Evolutionary conservation across 768 basidiomycete species (phyloP).

Genomic region (Kondoa malvinella): DNA sequence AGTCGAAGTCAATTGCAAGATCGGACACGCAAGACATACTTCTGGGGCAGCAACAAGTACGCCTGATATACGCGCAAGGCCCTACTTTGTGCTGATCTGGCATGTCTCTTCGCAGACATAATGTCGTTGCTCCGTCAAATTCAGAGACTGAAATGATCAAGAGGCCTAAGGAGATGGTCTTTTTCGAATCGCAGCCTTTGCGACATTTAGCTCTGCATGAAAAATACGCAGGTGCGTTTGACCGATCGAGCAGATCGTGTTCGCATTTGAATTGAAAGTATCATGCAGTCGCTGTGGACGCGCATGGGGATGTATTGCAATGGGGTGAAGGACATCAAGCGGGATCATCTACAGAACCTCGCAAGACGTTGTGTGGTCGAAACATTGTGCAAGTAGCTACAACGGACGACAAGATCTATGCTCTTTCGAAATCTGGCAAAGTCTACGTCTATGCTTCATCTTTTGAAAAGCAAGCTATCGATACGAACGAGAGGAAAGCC

Average conservation of each 20-base stretch:
- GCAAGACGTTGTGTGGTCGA: constrained; percentile 24
- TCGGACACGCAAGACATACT: neutral
- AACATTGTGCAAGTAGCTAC: constrained; percentile 20
- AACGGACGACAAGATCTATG: constrained; percentile 42
- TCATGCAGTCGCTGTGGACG: constrained; percentile 53
- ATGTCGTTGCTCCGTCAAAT: constrained; percentile 1
- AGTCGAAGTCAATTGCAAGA: neutral
- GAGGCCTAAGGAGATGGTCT: constrained; percentile 3
- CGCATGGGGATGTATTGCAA: constrained; percentile 62
- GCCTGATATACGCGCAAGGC: too few relatives aligned
- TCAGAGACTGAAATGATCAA: constrained; percentile 15
- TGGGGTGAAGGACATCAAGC: constrained; percentile 51
- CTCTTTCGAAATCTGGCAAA: constrained; percentile 57
- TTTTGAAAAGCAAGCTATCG: constrained; percentile 37
- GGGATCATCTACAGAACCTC: constrained; percentile 31
- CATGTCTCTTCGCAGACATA: neutral
- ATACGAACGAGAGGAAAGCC: constrained; percentile 29
- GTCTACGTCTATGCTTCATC: constrained; percentile 53
- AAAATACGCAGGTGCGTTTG: constrained; percentile 27
- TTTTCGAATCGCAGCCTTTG: constrained; percentile 48
- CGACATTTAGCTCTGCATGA: constrained; percentile 55
- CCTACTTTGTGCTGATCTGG: too few relatives aligned
- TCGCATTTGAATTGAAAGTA: constrained; percentile 44
- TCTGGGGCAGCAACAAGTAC: neutral
- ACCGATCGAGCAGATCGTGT: constrained; percentile 55